Evolutionary conservation across 2,329 filamentous ascomycete genomes (phyloP), one percentile per base, ranked within the genome.

Genomic region (Cryphonectria naterciae): DNA sequence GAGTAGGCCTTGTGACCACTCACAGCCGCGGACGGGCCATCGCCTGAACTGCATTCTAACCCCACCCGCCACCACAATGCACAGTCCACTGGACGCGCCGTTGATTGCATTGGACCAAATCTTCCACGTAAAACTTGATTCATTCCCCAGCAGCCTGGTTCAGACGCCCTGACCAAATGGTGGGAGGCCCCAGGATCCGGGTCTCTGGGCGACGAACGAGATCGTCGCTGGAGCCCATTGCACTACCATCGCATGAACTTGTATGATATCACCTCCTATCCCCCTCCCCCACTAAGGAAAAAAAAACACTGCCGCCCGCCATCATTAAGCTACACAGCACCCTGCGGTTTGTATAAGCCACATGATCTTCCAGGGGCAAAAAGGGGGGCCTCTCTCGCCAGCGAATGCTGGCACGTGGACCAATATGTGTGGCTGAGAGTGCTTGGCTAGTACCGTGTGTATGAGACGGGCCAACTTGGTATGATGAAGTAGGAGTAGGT

Each of bases 121-220:
- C 22, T 61, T 35, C 32, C 35, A 35, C 58, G 22, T 35, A 35
- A 61, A 61, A 37, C 58, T 25, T 61, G 58, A 39, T 61, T 61
- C 35, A 39, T 22, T 19, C 17, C 35, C 56, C 56, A 2, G 17
- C 58, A 10, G 11, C 58, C 58, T 39, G 39, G 58, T 39, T 67
- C 68, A 69, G 52, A 61, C 68, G 68, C 62, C 66, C n/a, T 41
- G 32, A 25, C 46, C 62, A 66, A 69, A 69, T 69, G n/a, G 35
- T 32, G 32, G 32, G 19, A 61, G 58, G 46, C 19, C 7, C 58
- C 32, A 61, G 58, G 58, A 39, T 35, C 58, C 58, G 58, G 6
- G 19, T 13, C 32, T 60, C 56, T 35, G 35, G 37, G 49, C 41
- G 25, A 19, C 52, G n/a, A 49, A 49, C 11, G 37, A 17, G 22